Base-by-base conservation (phyloP, 371 early-diverging fungal genomes). In the Lichtheimia corymbifera region DNA sequence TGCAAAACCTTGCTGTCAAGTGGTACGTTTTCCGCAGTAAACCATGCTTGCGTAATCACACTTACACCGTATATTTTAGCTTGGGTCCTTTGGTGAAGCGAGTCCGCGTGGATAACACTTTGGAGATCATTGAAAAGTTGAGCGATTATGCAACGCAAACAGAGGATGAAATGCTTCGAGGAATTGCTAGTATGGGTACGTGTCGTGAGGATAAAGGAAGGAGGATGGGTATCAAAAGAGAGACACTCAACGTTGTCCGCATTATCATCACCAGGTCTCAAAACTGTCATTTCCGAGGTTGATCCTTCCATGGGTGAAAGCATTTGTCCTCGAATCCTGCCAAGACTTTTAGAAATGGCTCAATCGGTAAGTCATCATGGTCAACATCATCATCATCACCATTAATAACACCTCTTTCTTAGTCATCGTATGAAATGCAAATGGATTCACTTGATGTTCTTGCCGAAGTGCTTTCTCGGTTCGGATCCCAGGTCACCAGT, bases 1-100 rank as follows among this genome's bases (percentile, higher is more conserved):
- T 97, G 13, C 96, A 95, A 72, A 96, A 93, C 72, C 67, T 94
- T 66, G 94, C 96, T 18, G 91, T 93, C 35, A 94, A 95, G 71
- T 91, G 93, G 93, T 87, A 80, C 58, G 18, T 47, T 17, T 47
- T 17, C 1, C n/a, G 47, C 18, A 47, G 18, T 18, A 47, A 11
- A 17, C 22, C 2, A 22, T 22, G 22, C 18, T 47, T 47, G 47
- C 47, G 47, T 47, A n/a, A 47, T 47, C 47, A 22, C 22, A 22
- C 22, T n/a, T n/a, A 22, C 47, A 47, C 57, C 17, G 42, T 20
- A 18, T 41, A 22, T 22, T 22, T 44, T 63, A 94, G 93, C 65
- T 74, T 95, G 41, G 89, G 85, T 0, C 91, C 93, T 5, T 77
- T 93, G 12, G 91, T 91, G 5, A 85, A 85, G 60, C 89, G 88